Conservation (phyloP, 1,284 basidiomycete species). For the Pseudozyma hubeiensis region DNA sequence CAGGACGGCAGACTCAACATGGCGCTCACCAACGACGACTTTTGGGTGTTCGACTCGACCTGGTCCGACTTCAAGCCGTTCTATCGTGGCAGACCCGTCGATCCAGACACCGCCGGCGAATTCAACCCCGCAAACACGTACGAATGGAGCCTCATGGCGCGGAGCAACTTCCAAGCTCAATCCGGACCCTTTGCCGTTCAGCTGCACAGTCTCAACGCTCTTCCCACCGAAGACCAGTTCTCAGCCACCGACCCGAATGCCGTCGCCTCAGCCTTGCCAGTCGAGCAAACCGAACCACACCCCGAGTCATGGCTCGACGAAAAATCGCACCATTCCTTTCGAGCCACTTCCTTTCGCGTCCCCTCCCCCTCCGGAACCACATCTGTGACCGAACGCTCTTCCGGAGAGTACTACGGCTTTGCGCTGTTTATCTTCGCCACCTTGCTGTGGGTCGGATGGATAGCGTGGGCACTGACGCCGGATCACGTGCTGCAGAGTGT, state of each 20-base stretch:
- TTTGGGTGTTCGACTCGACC: conserved; percentile 56
- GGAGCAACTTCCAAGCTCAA: conserved; percentile 56
- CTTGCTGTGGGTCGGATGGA: conserved; percentile 49
- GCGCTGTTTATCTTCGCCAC: conserved; percentile 59
- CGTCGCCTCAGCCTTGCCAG: neutral
- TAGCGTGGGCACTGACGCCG: conserved; percentile 50
- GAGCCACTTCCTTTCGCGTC: conserved; percentile 8
- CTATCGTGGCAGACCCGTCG: conserved; percentile 70
- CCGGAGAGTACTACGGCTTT: conserved; percentile 59
- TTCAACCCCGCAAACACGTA: conserved; percentile 42
- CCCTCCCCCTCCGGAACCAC: neutral
- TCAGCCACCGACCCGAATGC: neutral
- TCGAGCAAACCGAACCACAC: neutral
- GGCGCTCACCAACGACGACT: conserved; percentile 26
- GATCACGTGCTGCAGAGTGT: conserved; percentile 38
- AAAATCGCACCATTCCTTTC: conserved; percentile 35
- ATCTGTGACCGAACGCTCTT: conserved; percentile 16
- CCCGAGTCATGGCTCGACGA: conserved; percentile 23
- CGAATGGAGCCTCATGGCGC: conserved; percentile 61
- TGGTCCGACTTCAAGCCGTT: conserved; percentile 70
- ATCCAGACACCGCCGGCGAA: conserved; percentile 32
- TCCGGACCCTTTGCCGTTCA: conserved; percentile 49
- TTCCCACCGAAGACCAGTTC: conserved; percentile 14
- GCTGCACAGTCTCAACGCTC: conserved; percentile 38
- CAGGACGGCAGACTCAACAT: conserved; percentile 10